phyloP scores from a whole-genome alignment of 495 filamentous ascomycete species.

The Monascus purpureus region DNA sequence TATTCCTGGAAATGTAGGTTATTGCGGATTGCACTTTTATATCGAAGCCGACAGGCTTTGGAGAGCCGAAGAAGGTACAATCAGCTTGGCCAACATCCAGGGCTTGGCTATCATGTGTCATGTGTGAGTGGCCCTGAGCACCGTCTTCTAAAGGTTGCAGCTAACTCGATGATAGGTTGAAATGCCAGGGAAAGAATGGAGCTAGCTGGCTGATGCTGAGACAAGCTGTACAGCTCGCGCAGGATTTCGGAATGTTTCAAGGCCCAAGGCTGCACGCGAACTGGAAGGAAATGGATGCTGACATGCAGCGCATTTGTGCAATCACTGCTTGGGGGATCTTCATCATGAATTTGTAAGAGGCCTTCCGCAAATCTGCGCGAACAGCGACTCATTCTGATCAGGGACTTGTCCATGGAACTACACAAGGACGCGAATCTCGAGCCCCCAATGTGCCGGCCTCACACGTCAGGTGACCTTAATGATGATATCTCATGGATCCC shows the following conservation, averaged over 20 bases:
- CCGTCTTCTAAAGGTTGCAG: not conserved
- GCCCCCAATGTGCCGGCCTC: slow-evolving; percentile 10
- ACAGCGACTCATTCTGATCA: too few relatives aligned
- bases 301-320: slow-evolving; percentile 11
- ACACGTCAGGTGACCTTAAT: slow-evolving; percentile 5
- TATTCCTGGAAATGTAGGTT: slow-evolving; percentile 10
- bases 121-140: slow-evolving; percentile 14
- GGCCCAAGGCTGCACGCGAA: slow-evolving; percentile 3
- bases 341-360: slow-evolving; percentile 16
- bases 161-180: slow-evolving; percentile 10
- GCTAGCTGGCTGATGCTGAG: slow-evolving; percentile 22
- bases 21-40: slow-evolving; percentile 20
- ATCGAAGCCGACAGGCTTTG: slow-evolving; percentile 21
- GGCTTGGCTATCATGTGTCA: slow-evolving; percentile 22
- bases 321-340: slow-evolving; percentile 25
- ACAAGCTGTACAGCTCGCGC: slow-evolving; percentile 21
- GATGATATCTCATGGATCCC: slow-evolving; percentile 20
- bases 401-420: slow-evolving; percentile 21
- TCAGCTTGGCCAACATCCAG: slow-evolving; percentile 22
- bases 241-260: slow-evolving; percentile 18
- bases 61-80: slow-evolving; percentile 19
- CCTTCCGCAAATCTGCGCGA: not conserved
- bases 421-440: slow-evolving; percentile 10
- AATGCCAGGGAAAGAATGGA: slow-evolving; percentile 16
- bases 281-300: slow-evolving; percentile 5